These are phyloP conservation scores for Byssochlamys sp. DNA, from an alignment of 2,329 filamentous ascomycete species.

Conservation along the genomic window DNA sequence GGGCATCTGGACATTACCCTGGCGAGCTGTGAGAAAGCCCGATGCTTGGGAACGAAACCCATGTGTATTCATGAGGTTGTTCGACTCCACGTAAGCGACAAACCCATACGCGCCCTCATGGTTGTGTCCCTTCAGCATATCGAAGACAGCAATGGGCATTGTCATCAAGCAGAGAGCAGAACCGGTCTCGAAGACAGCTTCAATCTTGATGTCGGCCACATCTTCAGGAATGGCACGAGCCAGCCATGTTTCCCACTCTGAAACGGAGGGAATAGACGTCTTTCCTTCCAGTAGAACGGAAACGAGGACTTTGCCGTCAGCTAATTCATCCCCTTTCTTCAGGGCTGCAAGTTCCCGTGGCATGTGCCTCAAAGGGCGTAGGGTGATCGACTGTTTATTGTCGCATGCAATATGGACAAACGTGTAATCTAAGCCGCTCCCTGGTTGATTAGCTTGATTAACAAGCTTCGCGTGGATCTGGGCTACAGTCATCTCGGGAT, in stretches of 20 bases:
- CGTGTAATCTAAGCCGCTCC: background rate
- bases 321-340: background rate
- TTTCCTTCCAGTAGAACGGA: constrained; percentile 1
- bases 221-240: constrained; percentile 1
- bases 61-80: background rate
- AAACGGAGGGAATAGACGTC: background rate
- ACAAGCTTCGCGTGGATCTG: background rate
- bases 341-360: background rate
- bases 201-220: constrained; percentile 3
- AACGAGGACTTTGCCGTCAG: background rate
- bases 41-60: background rate
- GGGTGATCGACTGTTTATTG: background rate
- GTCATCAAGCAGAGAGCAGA: constrained; percentile 3
- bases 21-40: background rate
- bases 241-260: background rate
- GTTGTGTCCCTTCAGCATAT: constrained; percentile 3
- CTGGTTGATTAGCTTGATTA: background rate
- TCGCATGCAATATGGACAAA: background rate
- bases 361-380: background rate
- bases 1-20: background rate
- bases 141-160: constrained; percentile 4
- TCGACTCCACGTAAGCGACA: constrained; percentile 2
- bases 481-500: background rate
- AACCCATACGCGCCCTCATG: constrained; percentile 2
- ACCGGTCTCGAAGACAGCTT: constrained; percentile 3